Percentiles rank a stretch among this genome's conserved stretches.
Evolutionary conservation across 2,329 filamentous ascomycete species (phyloP).

Genomic region (Chaetomiaceae sp.): DNA sequence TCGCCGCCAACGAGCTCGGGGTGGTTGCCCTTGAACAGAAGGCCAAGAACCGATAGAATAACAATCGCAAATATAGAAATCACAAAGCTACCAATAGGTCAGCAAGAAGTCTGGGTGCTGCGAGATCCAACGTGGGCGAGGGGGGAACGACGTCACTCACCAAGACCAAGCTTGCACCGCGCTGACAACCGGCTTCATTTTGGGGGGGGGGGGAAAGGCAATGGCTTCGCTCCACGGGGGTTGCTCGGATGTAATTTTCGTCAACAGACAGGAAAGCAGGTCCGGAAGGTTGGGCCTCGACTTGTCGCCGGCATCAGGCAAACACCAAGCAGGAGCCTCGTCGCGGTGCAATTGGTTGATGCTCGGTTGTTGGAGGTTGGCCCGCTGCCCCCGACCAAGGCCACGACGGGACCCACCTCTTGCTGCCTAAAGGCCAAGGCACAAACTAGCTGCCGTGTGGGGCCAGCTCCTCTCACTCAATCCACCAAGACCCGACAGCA

Average conservation of each 20-base stretch:
- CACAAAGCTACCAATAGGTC: conserved; percentile 56
- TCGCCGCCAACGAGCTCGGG: conserved; percentile 77
- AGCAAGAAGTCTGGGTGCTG: background rate
- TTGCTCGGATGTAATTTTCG: too few relatives aligned
- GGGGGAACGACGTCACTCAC: conserved; percentile 45
- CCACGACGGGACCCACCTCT: background rate
- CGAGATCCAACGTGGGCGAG: background rate
- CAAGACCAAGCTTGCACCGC: conserved; percentile 93
- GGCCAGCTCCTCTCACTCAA: background rate
- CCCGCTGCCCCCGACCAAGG: background rate
- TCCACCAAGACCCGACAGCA: too few relatives aligned
- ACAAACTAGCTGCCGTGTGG: background rate
- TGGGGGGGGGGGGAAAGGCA: conserved; percentile 5
- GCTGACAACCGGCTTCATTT: conserved; percentile 92
- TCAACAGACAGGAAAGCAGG: background rate
- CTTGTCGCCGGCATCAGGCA: background rate
- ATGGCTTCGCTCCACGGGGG: background rate
- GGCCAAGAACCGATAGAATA: conserved; percentile 58
- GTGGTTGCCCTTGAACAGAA: conserved; percentile 73
- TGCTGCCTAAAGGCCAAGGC: background rate
- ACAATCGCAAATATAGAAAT: conserved; percentile 61
- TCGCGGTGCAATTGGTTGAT: background rate
- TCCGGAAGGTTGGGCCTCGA: background rate
- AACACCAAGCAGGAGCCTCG: background rate
- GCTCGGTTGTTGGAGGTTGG: background rate